These are phyloP conservation scores for Biscogniauxia mediterranea DNA, from an alignment of 2,329 filamentous ascomycete species.

Conservation along the genomic window DNA sequence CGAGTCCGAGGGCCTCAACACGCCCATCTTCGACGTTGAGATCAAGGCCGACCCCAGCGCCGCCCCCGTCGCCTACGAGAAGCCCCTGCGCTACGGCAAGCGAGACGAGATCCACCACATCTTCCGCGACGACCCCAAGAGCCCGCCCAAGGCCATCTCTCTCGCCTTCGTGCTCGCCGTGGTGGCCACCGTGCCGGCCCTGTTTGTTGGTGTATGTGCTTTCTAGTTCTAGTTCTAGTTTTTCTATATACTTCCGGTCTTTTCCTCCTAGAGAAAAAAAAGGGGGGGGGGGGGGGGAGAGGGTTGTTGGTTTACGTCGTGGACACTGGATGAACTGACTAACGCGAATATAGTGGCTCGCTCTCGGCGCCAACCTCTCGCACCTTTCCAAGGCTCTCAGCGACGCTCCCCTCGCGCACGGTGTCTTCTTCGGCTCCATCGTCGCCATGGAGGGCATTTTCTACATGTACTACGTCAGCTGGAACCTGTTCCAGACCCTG, in stretches of 20 bases:
- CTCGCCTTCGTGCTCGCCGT: conserved; percentile 74
- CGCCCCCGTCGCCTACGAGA: conserved; percentile 59
- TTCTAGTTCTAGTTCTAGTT: not conserved
- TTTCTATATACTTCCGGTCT: not conserved
- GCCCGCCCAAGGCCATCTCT: conserved; percentile 76
- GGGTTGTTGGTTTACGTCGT: not conserved
- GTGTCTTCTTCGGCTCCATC: conserved; percentile 82
- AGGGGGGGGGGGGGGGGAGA: too few relatives aligned
- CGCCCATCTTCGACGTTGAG: conserved; percentile 70
- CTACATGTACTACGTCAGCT: conserved; percentile 88
- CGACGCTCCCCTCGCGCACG: conserved; percentile 76
- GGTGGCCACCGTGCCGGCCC: conserved; percentile 67
- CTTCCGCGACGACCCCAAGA: conserved; percentile 78
- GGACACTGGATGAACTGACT: conserved; percentile 2
- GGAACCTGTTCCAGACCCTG: conserved; percentile 88
- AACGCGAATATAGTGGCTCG: conserved; percentile 62
- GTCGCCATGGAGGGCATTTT: conserved; percentile 87
- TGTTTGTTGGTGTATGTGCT: conserved; percentile 66
- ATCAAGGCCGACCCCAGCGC: conserved; percentile 62
- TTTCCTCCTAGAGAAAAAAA: not conserved
- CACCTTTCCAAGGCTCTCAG: conserved; percentile 75
- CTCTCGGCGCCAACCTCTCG: conserved; percentile 77
- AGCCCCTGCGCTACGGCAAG: conserved; percentile 79
- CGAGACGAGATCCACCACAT: conserved; percentile 85
- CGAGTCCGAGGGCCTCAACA: conserved; percentile 63